Conservation (phyloP, 129 eudicot species). For the Arctium lappa region DNA sequence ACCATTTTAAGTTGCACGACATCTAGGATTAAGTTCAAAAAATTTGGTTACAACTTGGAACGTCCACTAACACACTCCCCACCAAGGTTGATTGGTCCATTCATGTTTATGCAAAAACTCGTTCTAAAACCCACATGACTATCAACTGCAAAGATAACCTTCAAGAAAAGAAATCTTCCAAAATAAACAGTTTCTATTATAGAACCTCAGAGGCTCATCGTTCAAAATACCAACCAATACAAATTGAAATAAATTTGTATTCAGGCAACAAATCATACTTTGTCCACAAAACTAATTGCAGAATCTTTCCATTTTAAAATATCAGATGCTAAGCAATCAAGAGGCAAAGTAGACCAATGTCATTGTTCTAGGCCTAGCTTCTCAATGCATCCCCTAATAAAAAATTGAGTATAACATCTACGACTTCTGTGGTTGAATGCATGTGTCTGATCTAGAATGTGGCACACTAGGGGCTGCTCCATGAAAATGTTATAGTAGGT, state of each 20-base stretch:
- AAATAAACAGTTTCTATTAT: background rate
- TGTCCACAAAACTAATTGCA: background rate
- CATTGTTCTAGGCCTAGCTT: background rate
- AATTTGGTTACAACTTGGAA: background rate
- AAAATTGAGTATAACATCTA: no score
- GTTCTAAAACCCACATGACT: conserved; percentile 1
- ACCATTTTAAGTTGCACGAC: background rate
- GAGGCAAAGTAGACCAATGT: background rate
- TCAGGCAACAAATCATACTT: background rate
- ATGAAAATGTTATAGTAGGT: background rate
- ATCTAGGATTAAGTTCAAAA: background rate
- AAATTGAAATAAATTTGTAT: background rate
- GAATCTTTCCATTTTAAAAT: background rate
- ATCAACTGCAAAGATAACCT: background rate
- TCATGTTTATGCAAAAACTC: background rate
- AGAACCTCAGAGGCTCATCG: background rate
- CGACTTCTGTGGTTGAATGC: background rate
- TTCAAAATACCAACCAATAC: background rate
- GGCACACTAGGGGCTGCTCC: background rate
- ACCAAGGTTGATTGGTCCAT: background rate
- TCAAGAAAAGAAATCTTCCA: background rate
- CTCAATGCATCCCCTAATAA: background rate
- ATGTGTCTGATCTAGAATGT: background rate
- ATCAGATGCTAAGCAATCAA: background rate
- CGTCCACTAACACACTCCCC: background rate